Evolutionary conservation across 2,329 filamentous ascomycete species (phyloP), one percentile per base, ranked within the genome.

Genomic region (Curvularia hawaiiensis): DNA sequence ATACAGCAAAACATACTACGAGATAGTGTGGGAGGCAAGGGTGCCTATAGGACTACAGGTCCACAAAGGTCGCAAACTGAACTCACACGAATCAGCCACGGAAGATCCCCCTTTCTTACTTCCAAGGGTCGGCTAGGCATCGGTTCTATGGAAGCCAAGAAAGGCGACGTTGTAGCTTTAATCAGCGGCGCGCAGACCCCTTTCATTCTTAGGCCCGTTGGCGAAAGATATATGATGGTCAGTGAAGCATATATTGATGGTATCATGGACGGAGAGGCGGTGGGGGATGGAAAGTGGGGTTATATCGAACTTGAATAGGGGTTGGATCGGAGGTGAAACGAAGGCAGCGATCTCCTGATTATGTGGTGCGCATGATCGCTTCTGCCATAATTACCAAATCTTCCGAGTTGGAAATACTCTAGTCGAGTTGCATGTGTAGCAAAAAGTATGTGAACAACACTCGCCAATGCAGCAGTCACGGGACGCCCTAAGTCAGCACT

Each of bases 181-280:
- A 56, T 67, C 20, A 16, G 33, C 12, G 64, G 64, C n/a, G 47
- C 38, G 3, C 54, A 65, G 18, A 57, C 60, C 18, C 64, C 61
- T 9, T 65, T 63, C 48, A 48, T 67, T 30, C 44, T 67, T 45
- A 48, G 64, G 16, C 48, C 39, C 6, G 26, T 30, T 10, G 14
- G 24, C 11, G 52, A 53, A 18, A 16, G 43, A 22, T 62, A 56
- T 50, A 18, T 35, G 9, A 11, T 65, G 11, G 41, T 67, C 11
- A 50, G 62, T 18, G 64, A 67, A 55, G 63, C 64, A 10, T 67
- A 65, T 16, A 57, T 67, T 4, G 62, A 65, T 16, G 61, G 61
- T 24, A 62, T 67, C 18, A 67, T 67, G 62, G 57, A 67, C n/a
- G 64, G 64, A 39, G 62, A 66, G 24, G 47, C 47, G 22, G 47